Percentiles rank a stretch among this genome's conserved stretches.
phyloP scores from a whole-genome alignment of 495 filamentous ascomycete species.

The Penicillium fimorum region DNA sequence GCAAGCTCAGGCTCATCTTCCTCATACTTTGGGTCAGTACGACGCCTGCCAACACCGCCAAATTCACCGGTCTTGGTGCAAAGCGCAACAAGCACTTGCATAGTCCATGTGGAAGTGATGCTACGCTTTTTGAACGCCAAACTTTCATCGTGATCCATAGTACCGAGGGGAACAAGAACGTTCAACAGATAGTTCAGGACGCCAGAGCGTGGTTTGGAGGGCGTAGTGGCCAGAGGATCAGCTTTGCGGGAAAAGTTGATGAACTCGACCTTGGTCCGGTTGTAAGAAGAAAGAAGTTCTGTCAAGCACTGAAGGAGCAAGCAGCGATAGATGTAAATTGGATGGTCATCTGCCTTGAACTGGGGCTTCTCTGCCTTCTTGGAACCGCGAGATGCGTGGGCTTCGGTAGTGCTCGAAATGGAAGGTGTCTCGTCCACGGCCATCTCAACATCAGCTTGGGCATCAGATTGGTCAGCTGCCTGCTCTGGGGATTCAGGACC shows the following conservation, averaged over 20 bases:
- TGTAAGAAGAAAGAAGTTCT: constrained; percentile 91
- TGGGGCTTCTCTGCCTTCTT: constrained; percentile 71
- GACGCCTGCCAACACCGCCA: constrained; percentile 38
- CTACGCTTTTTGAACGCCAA: constrained; percentile 76
- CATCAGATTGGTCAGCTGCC: constrained; percentile 31
- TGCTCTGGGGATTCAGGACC: constrained; percentile 50
- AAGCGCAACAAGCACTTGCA: constrained; percentile 80
- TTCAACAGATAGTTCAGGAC: constrained; percentile 92
- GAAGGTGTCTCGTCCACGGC: constrained; percentile 40
- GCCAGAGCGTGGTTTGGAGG: constrained; percentile 89
- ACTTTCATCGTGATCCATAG: constrained; percentile 71
- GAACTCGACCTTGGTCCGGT: constrained; percentile 93
- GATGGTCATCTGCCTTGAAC: constrained; percentile 91
- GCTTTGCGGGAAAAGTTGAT: constrained; percentile 96
- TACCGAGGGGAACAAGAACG: constrained; percentile 75
- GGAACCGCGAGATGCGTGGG: constrained; percentile 26
- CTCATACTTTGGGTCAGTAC: constrained; percentile 51
- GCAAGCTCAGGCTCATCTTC: constrained; percentile 85
- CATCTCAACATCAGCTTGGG: constrained; percentile 54
- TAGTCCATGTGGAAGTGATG: constrained; percentile 79
- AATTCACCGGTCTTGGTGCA: constrained; percentile 80
- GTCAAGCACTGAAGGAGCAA: constrained; percentile 92
- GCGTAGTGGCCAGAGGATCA: constrained; percentile 76
- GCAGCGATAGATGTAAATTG: constrained; percentile 93
- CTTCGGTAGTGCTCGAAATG: constrained; percentile 34